Evolutionary conservation across 1,284 basidiomycete species (phyloP), one percentile per base, ranked within the genome.

Genomic region (Ceratobasidium sp.): DNA sequence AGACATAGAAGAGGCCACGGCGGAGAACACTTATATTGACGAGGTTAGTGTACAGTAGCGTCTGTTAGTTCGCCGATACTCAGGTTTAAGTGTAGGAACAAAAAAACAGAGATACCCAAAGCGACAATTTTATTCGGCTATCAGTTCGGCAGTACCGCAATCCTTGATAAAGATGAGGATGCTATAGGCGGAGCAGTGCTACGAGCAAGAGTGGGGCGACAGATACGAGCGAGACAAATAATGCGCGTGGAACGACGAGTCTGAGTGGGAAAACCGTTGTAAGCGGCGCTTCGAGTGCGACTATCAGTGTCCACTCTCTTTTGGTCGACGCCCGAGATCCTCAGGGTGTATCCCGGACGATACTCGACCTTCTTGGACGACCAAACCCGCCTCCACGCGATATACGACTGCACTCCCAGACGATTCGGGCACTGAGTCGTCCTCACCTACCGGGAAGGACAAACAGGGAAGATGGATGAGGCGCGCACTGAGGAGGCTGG

Each of bases 11-110:
- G 91, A 94, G 73, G 94, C 92, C 5, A 87, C 88, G 70, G 88
- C 88, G 69, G 90, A 89, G 83, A 94, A 94, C 4, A 86, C 89
- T 13, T 95, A 95, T 84, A 89, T 95, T 51, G 94, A 97, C 80
- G 91, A 94, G 86, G 95, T 95, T 72, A 58, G 89, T 2, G 23
- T 23, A 26, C 13, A 44, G 39, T 56, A 40, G 61, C 13, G 56
- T 60, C 33, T 33, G 1, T 33, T 33, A 33, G 33, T 33, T 33
- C 33, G 33, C 33, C 33, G 33, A 33, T 26, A 23, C n/a, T 66
- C 2, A 76, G n/a, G 46, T 28, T 7, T 20, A 12, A 12, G 13
- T 42, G 40, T 72, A 94, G 92, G 91, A 90, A 58, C 87, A 86
- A 58, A 87, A 87, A 93, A 85, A 86, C 86, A 33, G 92, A 93